Evolutionary conservation across 345 rosid genomes (phyloP), one percentile per base, ranked within the genome.

Genomic region (Salix udensis): DNA sequence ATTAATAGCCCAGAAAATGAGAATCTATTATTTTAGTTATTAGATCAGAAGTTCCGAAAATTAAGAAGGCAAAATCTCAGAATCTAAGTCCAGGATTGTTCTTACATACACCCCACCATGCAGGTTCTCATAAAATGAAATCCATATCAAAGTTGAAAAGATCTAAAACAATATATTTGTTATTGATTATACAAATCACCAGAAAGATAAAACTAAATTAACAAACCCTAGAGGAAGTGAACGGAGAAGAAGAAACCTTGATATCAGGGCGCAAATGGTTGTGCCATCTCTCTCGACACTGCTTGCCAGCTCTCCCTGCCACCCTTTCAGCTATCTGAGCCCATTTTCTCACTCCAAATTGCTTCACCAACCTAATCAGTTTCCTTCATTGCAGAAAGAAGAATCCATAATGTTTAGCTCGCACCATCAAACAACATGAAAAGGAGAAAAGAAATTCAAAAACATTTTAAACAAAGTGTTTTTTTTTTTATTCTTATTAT

Each of bases 221-320:
- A 71, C 18, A 61, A 24, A 58, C 48, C 68, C 40, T 40, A 46
- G 14, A 24, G 28, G 55, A 37, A 28, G 65, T 40, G 52, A 19
- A 69, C 40, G 36, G 60, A 66, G 19, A 36, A 61, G 19, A 36
- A 61, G 30, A 64, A 76, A 91, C 99, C 96, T 90, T 95, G 75
- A 95, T 93, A 83, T 95, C 89, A 28, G 98, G 98, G 23, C 97
- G 89, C 75, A 95, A 83, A 89, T 95, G 98, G 79, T 95, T 95
- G 85, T 95, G 98, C 99, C 99, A 95, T 84, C 98, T 87, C 82
- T 95, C 98, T 5, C 98, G 91, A 77, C 99, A 95, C 81, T 93
- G 99, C 81, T 95, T 95, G 46, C 99, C 99, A 11, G 92, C 98
- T 81, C 98, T 88, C 79, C 94, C 99, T 15, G 48, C 89, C 80